Conservation (phyloP, 2,329 filamentous ascomycete genomes). For the Clarireedia homoeocarpa region DNA sequence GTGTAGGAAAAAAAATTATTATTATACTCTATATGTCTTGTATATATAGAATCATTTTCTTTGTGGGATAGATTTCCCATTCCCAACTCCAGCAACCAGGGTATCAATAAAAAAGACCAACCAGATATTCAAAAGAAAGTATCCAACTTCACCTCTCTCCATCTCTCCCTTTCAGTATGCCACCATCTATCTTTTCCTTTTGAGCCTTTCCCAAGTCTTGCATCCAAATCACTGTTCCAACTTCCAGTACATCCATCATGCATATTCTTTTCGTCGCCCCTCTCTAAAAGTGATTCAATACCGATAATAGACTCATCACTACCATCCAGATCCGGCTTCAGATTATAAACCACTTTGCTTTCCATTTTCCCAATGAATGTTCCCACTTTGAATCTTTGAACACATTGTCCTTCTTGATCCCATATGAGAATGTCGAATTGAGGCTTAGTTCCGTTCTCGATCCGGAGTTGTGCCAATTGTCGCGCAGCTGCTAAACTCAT, state of each 20-base stretch:
- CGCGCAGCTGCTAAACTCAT: conserved; percentile 40
- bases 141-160: conserved; percentile 20
- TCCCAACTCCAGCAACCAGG: neutral
- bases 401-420: conserved; percentile 36
- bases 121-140: conserved; percentile 17
- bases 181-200: conserved; percentile 25
- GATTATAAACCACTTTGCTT: conserved; percentile 51
- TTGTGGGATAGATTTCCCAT: neutral
- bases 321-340: conserved; percentile 45
- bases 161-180: conserved; percentile 25
- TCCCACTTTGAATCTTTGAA: conserved; percentile 48
- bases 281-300: conserved; percentile 41
- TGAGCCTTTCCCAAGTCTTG: conserved; percentile 10
- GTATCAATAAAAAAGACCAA: conserved; percentile 6
- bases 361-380: conserved; percentile 54
- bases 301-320: conserved; percentile 48
- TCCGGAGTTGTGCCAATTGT: conserved; percentile 55
- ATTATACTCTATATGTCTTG: no score
- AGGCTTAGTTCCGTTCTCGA: conserved; percentile 49
- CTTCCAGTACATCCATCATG: conserved; percentile 22
- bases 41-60: no score
- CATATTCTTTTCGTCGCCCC: conserved; percentile 20
- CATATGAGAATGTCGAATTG: conserved; percentile 51
- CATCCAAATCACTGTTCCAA: conserved; percentile 12
- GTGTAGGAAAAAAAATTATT: no score